These are phyloP conservation scores for Naematelia encephala DNA, from an alignment of 768 basidiomycete genomes.

Conservation along the genomic window DNA sequence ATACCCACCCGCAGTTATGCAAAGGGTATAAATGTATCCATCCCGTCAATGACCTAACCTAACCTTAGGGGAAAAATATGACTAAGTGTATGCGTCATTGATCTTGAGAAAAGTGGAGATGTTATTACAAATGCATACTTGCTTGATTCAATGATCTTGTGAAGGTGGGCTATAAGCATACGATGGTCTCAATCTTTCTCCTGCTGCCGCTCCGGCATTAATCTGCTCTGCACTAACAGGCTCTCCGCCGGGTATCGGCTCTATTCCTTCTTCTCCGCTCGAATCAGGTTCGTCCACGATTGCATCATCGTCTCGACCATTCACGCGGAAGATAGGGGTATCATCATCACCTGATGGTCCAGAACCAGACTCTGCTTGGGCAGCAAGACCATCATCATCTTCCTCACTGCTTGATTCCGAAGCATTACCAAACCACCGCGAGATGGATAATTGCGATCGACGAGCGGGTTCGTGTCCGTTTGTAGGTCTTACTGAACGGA, in stretches of 20 bases:
- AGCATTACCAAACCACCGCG: conserved; percentile 25
- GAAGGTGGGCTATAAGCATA: conserved; percentile 21
- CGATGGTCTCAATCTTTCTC: conserved; percentile 2
- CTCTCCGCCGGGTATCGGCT: conserved; percentile 31
- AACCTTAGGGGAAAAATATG: too few relatives aligned
- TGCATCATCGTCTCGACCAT: conserved; percentile 6
- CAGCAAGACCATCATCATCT: conserved; percentile 12
- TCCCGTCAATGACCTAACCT: too few relatives aligned
- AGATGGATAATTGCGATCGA: neutral
- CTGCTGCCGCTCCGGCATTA: conserved; percentile 4
- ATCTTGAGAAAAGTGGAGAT: too few relatives aligned
- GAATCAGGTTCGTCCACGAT: conserved; percentile 3
- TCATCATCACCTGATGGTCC: conserved; percentile 15
- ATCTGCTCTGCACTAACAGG: conserved; percentile 17
- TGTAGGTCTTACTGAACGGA: conserved; percentile 14
- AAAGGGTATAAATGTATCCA: too few relatives aligned
- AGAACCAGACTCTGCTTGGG: neutral
- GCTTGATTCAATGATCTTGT: conserved; percentile 13
- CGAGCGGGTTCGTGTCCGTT: neutral
- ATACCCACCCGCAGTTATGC: too few relatives aligned
- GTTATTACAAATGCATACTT: neutral
- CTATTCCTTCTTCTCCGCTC: conserved; percentile 4
- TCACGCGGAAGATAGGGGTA: neutral
- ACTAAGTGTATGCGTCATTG: too few relatives aligned
- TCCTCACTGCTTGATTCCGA: conserved; percentile 17